Evolutionary conservation across 805 yeast species (phyloP), one percentile per base, ranked within the genome.

Genomic region (Torulaspora maleeae): DNA sequence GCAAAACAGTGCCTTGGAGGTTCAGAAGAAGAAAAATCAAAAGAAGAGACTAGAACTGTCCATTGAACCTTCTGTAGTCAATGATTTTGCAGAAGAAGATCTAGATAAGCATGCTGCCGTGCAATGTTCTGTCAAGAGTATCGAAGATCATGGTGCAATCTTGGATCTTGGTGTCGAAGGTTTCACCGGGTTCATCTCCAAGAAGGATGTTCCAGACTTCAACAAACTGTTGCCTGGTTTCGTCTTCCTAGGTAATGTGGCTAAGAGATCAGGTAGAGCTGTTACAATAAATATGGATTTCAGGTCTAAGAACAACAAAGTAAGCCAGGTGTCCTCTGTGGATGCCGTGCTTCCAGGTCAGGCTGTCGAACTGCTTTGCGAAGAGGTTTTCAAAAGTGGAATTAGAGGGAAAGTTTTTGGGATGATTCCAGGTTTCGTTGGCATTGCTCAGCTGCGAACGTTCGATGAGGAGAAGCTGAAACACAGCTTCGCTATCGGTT

Each of bases 61-160:
- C 8, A 72, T 86, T 35, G 93, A 86, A 59, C 95, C 97, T 6
- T 73, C 77, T 38, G 68, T 69, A 35, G 87, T 85, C 10, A 93
- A 93, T 60, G 70, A 73, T 16, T 67, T 89, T 46, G 75, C 70
- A 7, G 76, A 71, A 4, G 89, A 82, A 36, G 97, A 89, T 61
- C 66, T 86, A 39, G 66, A 71, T 5, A 88, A 87, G 36, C 72
- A 77, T 47, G 41, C 61, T 12, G 60, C 83, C 3, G 60, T 93
- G 2, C 99, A 93, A 67, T 90, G 81, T 19, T 73, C 86, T 2
- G 80, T 93, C 17, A 75, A 73, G 50, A 83, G 95, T 38, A 67
- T 86, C 19, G 98, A 93, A 73, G 99, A 93, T 63, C 96, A 88
- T 63, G 99, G 99, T 67, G 76, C 80, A 19, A 78, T 86, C 45